Evolutionary conservation across 208 protist genomes (phyloP).

Genomic region (Trypanosoma scelopori): DNA sequence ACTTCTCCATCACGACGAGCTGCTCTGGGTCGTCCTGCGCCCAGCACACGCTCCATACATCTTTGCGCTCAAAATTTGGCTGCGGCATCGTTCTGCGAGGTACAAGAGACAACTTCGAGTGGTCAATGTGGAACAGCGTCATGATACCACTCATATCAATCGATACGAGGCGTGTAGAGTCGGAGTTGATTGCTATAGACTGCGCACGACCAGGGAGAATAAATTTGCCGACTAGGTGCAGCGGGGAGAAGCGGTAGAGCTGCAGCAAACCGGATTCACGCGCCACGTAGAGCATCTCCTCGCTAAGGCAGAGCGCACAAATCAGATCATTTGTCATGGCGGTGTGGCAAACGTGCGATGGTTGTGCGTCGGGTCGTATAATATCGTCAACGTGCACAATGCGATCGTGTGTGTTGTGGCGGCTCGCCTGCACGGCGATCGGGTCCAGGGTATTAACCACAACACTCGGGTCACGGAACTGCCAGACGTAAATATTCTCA

Average conservation of each 20-base stretch:
- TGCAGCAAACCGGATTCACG: conserved; percentile 91
- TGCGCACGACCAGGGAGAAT: conserved; percentile 79
- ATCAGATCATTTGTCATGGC: conserved; percentile 91
- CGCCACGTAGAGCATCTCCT: conserved; percentile 80
- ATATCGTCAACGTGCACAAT: conserved; percentile 94
- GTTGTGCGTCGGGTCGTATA: conserved; percentile 56
- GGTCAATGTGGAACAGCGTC: conserved; percentile 59
- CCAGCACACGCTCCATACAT: conserved; percentile 95
- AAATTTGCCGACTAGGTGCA: conserved; percentile 82
- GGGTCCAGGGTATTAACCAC: conserved; percentile 83
- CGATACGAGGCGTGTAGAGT: conserved; percentile 84
- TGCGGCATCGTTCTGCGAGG: conserved; percentile 58
- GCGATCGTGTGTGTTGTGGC: conserved; percentile 63
- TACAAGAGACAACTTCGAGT: conserved; percentile 54
- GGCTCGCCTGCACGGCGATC: conserved; percentile 77
- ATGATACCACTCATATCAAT: conserved; percentile 92
- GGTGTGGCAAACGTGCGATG: conserved; percentile 50
- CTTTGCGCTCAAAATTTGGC: conserved; percentile 90
- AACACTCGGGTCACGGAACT: conserved; percentile 88
- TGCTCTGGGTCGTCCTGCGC: conserved; percentile 91
- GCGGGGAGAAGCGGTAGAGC: conserved; percentile 83
- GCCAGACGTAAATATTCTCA: conserved; percentile 94
- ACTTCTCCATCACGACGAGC: conserved; percentile 96
- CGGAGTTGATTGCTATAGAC: conserved; percentile 89
- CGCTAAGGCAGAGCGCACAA: conserved; percentile 85